Base-by-base conservation (phyloP, 2,329 filamentous ascomycete genomes). In the Nigrograna mackinnonii region DNA sequence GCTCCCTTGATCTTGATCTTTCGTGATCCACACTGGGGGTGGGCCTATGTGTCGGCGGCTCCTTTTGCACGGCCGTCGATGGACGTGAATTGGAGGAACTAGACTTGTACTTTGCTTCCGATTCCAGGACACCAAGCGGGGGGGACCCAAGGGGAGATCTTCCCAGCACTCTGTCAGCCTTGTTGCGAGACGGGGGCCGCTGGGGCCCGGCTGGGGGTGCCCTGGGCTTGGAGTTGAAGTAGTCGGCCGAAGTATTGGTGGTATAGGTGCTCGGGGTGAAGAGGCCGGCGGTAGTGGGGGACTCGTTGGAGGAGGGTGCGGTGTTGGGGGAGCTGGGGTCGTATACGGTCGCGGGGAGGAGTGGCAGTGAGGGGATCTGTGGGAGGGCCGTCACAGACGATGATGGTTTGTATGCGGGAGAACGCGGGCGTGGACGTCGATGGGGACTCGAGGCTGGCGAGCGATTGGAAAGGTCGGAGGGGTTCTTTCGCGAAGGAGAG, bases 381-480 rank as follows among this genome's bases (percentile, higher is more conserved):
- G 49, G 68, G 19, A 66, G 58, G 7, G 61, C 58, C 19, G 64
- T 67, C 57, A 57, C 46, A 24, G 61, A 47, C 43, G 55, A 36
- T 24, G 60, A 50, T 28, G 65, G 62, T 46, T 64, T 42, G 54
- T 55, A 50, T 37, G 39, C 47, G 30, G 67, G 66, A 17, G 66
- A 69, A 44, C 54, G 56, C 16, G 58, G 59, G 33, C 61, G 42
- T 28, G 55, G 33, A 46, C 55, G 56, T 37, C 64, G 58, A 22
- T 60, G 62, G 38, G 68, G 67, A 42, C 68, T 73, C 43, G 69
- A 58, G 22, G 58, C 50, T 21, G 69, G 69, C 40, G 70, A 72
- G 48, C 55, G 57, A 37, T 57, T 30, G 31, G 48, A 36, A 16
- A 42, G 20, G 26, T 44, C 13, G 37, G 40, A 22, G 44, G 35